Evolutionary conservation across 2,329 filamentous ascomycete species (phyloP), one percentile per base, ranked within the genome.

Genomic region (Penicillium brasilianum): DNA sequence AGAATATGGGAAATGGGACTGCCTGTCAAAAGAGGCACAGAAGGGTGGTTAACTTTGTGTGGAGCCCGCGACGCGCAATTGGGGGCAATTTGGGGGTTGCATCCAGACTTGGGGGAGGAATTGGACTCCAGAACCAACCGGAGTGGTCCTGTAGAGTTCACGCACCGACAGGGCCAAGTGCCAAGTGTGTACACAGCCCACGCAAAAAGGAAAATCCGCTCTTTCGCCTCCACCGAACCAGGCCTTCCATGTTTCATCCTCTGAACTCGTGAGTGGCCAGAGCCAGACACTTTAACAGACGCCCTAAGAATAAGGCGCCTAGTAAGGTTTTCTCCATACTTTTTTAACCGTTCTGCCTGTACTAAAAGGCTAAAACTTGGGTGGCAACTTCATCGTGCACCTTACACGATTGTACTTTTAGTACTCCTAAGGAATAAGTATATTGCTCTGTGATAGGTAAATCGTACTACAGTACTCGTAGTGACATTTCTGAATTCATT

Each of bases 21-120:
- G 30, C 28, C 28, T 50, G 48, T 50, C 28, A 50, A 34, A 25
- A 48, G 16, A 18, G 16, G 37, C 37, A n/a, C 11, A 51, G 30
- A 18, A 11, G 32, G 36, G 2, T 8, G 34, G 25, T 25, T 53
- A 28, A 39, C 13, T 53, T 53, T 37, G 16, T 18, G 52, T 55
- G 52, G 52, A 55, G 52, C 50, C 50, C 6, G 36, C 37, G n/a
- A 55, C 52, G 39, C 52, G 52, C 52, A 44, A 53, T 53, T 34
- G 25, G 44, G 30, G 49, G 52, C 52, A 44, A 52, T 22, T 32
- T 46, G 43, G 30, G 50, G 32, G 34, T 39, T 50, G 48, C 11
- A 20, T 50, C 48, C 48, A 50, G 9, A 20, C 43, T 46, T 28
- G 43, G 13, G 13, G n/a, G 5, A 6, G 36, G 32, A 11, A 8